Evolutionary conservation across 2,329 filamentous ascomycete genomes (phyloP).

Genomic region (Aspergillus texensis): DNA sequence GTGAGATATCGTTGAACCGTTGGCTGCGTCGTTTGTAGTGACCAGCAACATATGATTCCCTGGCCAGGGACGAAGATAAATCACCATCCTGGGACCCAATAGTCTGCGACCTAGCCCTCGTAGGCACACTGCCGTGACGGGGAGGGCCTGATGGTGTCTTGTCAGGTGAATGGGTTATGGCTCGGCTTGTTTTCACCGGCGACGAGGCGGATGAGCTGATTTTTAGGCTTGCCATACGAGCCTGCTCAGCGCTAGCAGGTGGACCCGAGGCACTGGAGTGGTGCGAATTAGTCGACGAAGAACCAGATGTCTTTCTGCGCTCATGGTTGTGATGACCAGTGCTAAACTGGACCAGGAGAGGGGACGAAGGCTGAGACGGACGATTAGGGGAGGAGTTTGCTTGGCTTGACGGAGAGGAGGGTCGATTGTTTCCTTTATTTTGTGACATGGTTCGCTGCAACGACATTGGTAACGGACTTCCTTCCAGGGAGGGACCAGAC

Average conservation of each 20-base stretch:
- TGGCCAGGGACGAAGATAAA: conserved; percentile 64
- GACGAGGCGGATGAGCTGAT: conserved; percentile 57
- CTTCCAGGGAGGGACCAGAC: conserved; percentile 73
- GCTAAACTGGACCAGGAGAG: conserved; percentile 94
- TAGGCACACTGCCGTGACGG: conserved; percentile 64
- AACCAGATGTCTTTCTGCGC: conserved; percentile 88
- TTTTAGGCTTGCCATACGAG: conserved; percentile 60
- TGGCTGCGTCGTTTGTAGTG: conserved; percentile 93
- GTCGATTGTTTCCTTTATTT: conserved; percentile 75
- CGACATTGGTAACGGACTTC: conserved; percentile 79
- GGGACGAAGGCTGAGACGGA: conserved; percentile 81
- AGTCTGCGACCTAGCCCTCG: conserved; percentile 82
- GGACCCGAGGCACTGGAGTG: conserved; percentile 72
- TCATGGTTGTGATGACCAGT: conserved; percentile 75
- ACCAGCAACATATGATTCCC: conserved; percentile 61
- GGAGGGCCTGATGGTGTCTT: conserved; percentile 62
- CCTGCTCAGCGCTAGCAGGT: conserved; percentile 71
- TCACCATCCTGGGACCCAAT: conserved; percentile 94
- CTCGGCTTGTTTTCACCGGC: conserved; percentile 50
- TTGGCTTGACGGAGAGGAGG: conserved; percentile 84
- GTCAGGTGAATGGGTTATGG: conserved; percentile 56
- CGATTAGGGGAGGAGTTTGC: conserved; percentile 85
- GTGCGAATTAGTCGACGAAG: conserved; percentile 80
- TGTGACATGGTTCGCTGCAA: conserved; percentile 82
- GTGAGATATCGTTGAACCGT: conserved; percentile 85